Evolutionary conservation across 1,139 yeast species (phyloP).

Genomic region (Sugiyamaella pinicola): DNA sequence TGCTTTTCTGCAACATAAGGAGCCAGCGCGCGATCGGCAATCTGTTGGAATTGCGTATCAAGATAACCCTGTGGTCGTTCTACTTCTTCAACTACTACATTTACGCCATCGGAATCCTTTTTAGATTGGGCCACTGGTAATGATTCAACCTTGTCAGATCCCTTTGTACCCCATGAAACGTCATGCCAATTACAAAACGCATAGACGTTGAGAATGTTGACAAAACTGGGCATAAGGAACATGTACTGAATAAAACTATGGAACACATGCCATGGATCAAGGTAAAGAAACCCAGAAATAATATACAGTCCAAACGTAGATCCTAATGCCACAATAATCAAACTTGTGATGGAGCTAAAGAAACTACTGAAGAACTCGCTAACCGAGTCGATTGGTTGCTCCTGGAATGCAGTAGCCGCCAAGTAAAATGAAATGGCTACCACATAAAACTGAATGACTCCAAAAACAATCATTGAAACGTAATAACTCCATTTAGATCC

Average conservation of each 20-base stretch:
- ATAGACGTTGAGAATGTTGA: slow-evolving; percentile 72
- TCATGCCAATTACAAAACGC: slow-evolving; percentile 97
- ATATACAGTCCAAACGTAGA: slow-evolving; percentile 93
- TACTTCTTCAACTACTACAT: slow-evolving; percentile 70
- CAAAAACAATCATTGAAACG: slow-evolving; percentile 42
- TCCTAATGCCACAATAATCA: slow-evolving; percentile 74
- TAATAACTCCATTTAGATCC: slow-evolving; percentile 44
- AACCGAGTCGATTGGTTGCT: slow-evolving; percentile 31
- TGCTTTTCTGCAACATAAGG: slow-evolving; percentile 46
- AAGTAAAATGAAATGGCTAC: slow-evolving; percentile 45
- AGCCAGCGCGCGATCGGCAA: slow-evolving; percentile 48
- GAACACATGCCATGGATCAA: slow-evolving; percentile 95
- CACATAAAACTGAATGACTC: slow-evolving; percentile 45
- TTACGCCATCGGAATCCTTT: slow-evolving; percentile 64
- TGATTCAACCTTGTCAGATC: slow-evolving; percentile 65
- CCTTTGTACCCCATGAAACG: slow-evolving; percentile 98
- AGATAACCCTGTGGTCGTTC: slow-evolving; percentile 73
- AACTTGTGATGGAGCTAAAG: slow-evolving; percentile 42
- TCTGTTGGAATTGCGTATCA: slow-evolving; percentile 50
- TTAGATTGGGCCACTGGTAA: slow-evolving; percentile 55
- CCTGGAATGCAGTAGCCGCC: slow-evolving; percentile 42
- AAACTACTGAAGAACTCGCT: slow-evolving; percentile 40
- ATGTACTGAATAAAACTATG: slow-evolving; percentile 86
- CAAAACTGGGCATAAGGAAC: slow-evolving; percentile 83
- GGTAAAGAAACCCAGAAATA: slow-evolving; percentile 64